phyloP scores from a whole-genome alignment of 2,329 filamentous ascomycete genomes.

The Pseudomassariella vexata region DNA sequence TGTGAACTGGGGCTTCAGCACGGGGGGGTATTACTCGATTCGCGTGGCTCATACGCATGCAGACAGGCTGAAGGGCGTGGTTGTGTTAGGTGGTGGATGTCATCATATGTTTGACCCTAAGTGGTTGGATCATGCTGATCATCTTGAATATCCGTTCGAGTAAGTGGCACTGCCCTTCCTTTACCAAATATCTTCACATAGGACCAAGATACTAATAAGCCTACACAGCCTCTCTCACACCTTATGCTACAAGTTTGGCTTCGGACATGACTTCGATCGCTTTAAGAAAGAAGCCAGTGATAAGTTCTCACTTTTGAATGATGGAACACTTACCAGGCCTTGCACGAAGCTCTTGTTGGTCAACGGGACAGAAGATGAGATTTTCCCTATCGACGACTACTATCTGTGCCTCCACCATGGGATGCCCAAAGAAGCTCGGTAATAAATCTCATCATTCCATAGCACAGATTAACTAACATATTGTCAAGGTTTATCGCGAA shows the following conservation, averaged over 20 bases:
- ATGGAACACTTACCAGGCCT: slow-evolving; percentile 46
- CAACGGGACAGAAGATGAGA: slow-evolving; percentile 53
- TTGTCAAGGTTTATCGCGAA: slow-evolving; percentile 20
- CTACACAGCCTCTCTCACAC: slow-evolving; percentile 17
- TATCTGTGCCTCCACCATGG: slow-evolving; percentile 48
- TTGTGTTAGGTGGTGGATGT: slow-evolving; percentile 49
- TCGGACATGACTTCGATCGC: slow-evolving; percentile 17
- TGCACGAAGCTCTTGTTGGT: slow-evolving; percentile 46
- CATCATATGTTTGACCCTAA: slow-evolving; percentile 51
- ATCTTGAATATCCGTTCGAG: slow-evolving; percentile 56
- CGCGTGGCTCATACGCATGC: slow-evolving; percentile 52
- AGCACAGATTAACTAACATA: background rate
- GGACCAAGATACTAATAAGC: slow-evolving; percentile 3
- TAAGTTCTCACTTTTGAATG: slow-evolving; percentile 48
- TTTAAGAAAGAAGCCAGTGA: slow-evolving; percentile 24
- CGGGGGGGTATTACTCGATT: slow-evolving; percentile 54
- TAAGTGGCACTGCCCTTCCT: slow-evolving; percentile 12
- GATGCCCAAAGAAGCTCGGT: slow-evolving; percentile 41
- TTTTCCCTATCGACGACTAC: slow-evolving; percentile 57
- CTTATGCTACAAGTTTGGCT: slow-evolving; percentile 22
- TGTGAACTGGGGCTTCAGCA: slow-evolving; percentile 51
- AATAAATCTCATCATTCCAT: slow-evolving; percentile 2
- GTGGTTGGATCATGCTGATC: slow-evolving; percentile 50
- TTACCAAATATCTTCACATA: background rate
- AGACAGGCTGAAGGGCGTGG: slow-evolving; percentile 41